Base-by-base conservation (phyloP, 768 basidiomycete genomes). In the Amanita thiersii region DNA sequence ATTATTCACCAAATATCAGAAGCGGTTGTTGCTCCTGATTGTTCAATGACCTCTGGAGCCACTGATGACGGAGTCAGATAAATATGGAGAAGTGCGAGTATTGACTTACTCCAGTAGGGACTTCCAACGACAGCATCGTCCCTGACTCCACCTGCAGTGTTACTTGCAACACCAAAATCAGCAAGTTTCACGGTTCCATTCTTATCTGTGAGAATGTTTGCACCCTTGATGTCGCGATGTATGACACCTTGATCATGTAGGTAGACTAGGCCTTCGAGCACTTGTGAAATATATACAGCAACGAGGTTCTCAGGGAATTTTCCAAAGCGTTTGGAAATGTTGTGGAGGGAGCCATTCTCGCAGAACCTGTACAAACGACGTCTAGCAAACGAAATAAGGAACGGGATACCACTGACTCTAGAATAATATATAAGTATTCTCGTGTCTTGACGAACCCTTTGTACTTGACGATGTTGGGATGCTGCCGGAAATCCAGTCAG, bases 201-300 rank as follows among this genome's bases (percentile, higher is more conserved):
- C 64, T 99, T 99, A 59, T 96, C 97, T 14, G 96, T 97, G 33
- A 99, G 70, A 56, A 99, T 96, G 50, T 99, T 99, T 10, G 96
- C 94, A 25, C 96, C 96, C 60, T 99, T 99, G 68, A 99, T 98
- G 54, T 99, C 96, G 23, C 96, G 76, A 59, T 99, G 96, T 52
- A 99, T 97, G 47, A 99, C 96, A 69, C 96, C 96, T 67, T 98
- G 94, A 51, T 98, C 94, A 56, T 99, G 96, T 14, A 99, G 79
- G 58, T 99, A 99, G 36, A 93, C 83, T 24, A 99, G 72, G 1
- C 96, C 96, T 53, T 94, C 87, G 21, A 99, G 73, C 17, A 97
- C 89, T 63, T 99, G 96, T 32, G 86, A 88, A 52, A 97, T 89
- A 65, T 97, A 98, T 11, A 97, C 88, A 0, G 88, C 92, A 19